Percentiles rank a stretch among this genome's conserved stretches.
Evolutionary conservation across 164 flowering plant species (phyloP).

Genomic region (Vitis cinerea): DNA sequence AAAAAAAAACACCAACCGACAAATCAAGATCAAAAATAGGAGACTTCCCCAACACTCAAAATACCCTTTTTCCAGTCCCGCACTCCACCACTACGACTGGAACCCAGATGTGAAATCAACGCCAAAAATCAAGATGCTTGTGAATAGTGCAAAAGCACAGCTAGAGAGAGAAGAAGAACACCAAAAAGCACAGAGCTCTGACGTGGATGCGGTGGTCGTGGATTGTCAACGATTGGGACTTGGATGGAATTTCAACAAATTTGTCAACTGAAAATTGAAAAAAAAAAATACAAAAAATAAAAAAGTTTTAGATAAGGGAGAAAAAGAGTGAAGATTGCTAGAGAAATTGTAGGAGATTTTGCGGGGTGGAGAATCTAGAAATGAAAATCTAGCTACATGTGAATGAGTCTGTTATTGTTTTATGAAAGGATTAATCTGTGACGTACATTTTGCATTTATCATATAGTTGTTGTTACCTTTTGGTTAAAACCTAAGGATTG

Average conservation of each 20-base stretch:
- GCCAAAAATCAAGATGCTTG: constrained; percentile 6
- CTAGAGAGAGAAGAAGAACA: not conserved
- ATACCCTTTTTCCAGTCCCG: not conserved
- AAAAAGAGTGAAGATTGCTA: too few relatives aligned
- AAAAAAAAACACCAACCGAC: not conserved
- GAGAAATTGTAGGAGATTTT: too few relatives aligned
- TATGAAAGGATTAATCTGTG: not conserved
- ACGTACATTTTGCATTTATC: too few relatives aligned
- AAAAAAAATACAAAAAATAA: too few relatives aligned
- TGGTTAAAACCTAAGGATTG: too few relatives aligned
- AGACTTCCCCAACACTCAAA: not conserved
- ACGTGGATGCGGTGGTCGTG: constrained; percentile 11
- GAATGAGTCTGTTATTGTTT: not conserved
- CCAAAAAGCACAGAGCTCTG: not conserved
- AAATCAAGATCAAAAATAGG: not conserved
- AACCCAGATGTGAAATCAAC: not conserved
- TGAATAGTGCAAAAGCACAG: not conserved
- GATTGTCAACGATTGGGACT: constrained; percentile 14
- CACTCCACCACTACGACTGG: too few relatives aligned
- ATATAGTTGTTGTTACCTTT: too few relatives aligned
- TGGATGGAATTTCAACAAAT: too few relatives aligned
- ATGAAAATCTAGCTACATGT: too few relatives aligned
- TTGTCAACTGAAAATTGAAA: too few relatives aligned
- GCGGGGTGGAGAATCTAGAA: too few relatives aligned
- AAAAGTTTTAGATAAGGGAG: too few relatives aligned